Base-by-base conservation (phyloP, 2,329 filamentous ascomycete genomes). In the Xylaria sp. region DNA sequence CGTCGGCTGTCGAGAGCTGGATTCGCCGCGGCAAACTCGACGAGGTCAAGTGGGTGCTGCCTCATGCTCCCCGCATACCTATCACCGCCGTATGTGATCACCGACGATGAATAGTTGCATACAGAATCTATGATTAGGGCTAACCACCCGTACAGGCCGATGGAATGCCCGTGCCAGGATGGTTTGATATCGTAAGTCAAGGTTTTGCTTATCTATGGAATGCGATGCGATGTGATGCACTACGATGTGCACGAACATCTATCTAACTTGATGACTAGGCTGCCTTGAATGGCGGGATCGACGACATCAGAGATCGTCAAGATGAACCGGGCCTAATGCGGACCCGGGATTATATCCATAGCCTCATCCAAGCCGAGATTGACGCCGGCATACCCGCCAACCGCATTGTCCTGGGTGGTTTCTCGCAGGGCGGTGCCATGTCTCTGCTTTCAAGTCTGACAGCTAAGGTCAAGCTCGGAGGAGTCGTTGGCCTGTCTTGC, bases 1-100 rank as follows among this genome's bases (percentile, higher is more conserved):
- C 92, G 53, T 89, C 89, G 65, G 88, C 96, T 21, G 93, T 96
- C 36, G 91, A 97, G 83, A 93, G 95, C 81, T 98, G 92, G 91
- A 90, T 93, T 64, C 86, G 90, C 39, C 88, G 92, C 60, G 88
- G 89, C 79, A 90, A 91, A 77, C 93, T 98, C 71, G 89, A 94
- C 66, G 92, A 98, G 81, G 93, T 97, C 79, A 92, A 95, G 78
- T 98, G 98, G 80, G 89, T 99, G 77, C 91, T 99, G 80, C 96
- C 96, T 17, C 93, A 97, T 82, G 96, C 96, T 32, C 94, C 95
- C 4, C 82, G 81, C 45, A 96, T 97, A 62, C 93, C 94, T 36
- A 93, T 98, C 78, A 94, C 93, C n/a, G 84, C 90, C 75, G 91
- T 93, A 81, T 76, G 87, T 82, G 19, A 34, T 34, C 11, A 3